Percentiles rank a stretch among this genome's conserved stretches.
Conservation (phyloP, 495 filamentous ascomycete genomes). For the Delitschia confertaspora region DNA sequence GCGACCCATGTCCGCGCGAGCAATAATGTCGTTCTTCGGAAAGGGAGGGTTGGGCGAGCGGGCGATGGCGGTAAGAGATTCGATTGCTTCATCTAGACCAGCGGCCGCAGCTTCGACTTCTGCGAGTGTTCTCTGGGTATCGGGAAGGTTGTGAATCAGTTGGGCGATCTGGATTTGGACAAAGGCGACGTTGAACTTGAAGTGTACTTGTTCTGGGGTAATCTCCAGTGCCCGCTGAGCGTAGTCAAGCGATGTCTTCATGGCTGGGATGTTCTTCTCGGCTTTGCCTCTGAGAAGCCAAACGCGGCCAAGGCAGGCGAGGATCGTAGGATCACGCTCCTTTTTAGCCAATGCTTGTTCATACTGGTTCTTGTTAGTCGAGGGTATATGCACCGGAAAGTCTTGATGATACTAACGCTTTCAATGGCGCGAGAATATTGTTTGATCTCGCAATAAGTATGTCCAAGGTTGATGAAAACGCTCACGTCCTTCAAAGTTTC, state of each 20-base stretch:
- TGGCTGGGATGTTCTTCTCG: constrained; percentile 68
- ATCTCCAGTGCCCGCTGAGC: constrained; percentile 71
- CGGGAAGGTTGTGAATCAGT: constrained; percentile 61
- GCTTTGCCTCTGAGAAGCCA: constrained; percentile 80
- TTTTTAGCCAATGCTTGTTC: constrained; percentile 80
- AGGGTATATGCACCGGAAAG: neutral
- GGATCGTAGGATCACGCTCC: constrained; percentile 64
- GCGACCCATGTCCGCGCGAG: constrained; percentile 90
- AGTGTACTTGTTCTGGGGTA: constrained; percentile 74
- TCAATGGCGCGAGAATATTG: constrained; percentile 88
- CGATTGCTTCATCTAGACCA: constrained; percentile 87
- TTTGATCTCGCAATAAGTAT: constrained; percentile 78
- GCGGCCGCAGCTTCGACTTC: constrained; percentile 69
- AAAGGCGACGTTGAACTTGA: constrained; percentile 96
- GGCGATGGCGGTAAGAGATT: constrained; percentile 70
- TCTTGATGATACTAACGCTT: constrained; percentile 41
- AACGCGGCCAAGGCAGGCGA: constrained; percentile 89
- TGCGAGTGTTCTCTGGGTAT: constrained; percentile 64
- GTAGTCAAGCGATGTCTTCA: constrained; percentile 80
- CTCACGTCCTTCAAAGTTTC: constrained; percentile 81
- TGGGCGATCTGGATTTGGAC: constrained; percentile 89
- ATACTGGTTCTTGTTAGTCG: constrained; percentile 45
- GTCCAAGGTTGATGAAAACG: constrained; percentile 84
- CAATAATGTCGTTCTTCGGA: constrained; percentile 78
- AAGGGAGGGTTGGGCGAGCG: constrained; percentile 79